phyloP scores from a whole-genome alignment of 2,329 filamentous ascomycete species.

The Pseudopithomyces chartarum region DNA sequence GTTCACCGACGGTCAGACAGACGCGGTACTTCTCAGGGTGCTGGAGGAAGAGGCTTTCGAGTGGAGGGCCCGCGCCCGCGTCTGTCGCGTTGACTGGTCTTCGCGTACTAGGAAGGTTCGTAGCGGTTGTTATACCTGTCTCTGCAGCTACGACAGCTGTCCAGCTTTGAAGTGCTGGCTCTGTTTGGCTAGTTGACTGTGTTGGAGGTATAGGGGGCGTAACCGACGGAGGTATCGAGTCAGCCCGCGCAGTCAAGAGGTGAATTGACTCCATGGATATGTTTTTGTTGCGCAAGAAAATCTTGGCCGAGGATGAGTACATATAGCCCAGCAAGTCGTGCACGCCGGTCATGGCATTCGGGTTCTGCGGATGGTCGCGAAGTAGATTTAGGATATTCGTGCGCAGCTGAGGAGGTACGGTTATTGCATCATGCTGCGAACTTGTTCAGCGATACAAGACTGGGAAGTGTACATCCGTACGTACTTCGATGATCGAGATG shows the following conservation, averaged over 20 bases:
- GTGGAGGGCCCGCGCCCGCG: slow-evolving; percentile 62
- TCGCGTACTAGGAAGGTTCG: slow-evolving; percentile 63
- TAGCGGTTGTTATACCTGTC: slow-evolving; percentile 64
- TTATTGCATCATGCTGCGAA: not conserved
- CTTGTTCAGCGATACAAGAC: not conserved
- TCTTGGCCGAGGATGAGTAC: slow-evolving; percentile 58
- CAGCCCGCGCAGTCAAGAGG: slow-evolving; percentile 62
- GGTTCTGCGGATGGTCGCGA: slow-evolving; percentile 58
- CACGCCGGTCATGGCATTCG: slow-evolving; percentile 60
- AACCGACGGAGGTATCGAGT: slow-evolving; percentile 41
- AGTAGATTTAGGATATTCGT: slow-evolving; percentile 64
- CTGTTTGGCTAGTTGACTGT: slow-evolving; percentile 30
- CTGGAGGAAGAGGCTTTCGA: slow-evolving; percentile 61
- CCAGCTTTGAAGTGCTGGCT: slow-evolving; percentile 60
- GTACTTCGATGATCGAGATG: slow-evolving; percentile 1
- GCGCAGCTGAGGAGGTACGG: slow-evolving; percentile 58
- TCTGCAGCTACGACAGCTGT: slow-evolving; percentile 59
- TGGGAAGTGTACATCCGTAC: not conserved
- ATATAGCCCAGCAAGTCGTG: slow-evolving; percentile 63
- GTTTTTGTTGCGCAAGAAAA: slow-evolving; percentile 54
- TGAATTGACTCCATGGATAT: slow-evolving; percentile 56
- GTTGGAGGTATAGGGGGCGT: slow-evolving; percentile 42
- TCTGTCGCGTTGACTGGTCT: slow-evolving; percentile 62
- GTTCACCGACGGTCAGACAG: slow-evolving; percentile 66
- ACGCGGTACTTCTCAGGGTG: slow-evolving; percentile 62